Evolutionary conservation across 1,139 yeast genomes (phyloP), one percentile per base, ranked within the genome.

Genomic region (Zygoascus meyerae): DNA sequence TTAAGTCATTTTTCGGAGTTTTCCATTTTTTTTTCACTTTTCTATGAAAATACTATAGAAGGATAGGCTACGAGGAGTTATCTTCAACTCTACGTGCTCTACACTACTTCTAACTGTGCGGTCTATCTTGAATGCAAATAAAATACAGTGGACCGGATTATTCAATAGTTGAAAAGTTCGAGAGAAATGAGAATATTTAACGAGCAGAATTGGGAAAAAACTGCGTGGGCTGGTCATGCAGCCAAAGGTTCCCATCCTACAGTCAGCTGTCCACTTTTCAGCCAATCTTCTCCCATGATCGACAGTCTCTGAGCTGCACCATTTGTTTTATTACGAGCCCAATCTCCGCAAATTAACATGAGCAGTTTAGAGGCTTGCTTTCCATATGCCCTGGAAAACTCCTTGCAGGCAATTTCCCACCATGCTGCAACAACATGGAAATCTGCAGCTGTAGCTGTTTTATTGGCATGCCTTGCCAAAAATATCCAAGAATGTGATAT

Each of bases 401-500:
- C 70, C 11, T 56, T 56, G 0, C 86, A 92, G 39, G 84, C 74
- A 5, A 90, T 80, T 54, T 94, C 98, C 95, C 97, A 87, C 96
- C 97, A 90, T 37, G 85, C 78, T 1, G 89, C 81, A 6, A 82
- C 74, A 1, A 85, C 76, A 0, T 81, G 72, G 61, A 75, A 90
- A 61, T 89, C 95, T 0, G 84, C 77, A 54, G 87, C 83, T 0
- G 66, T 65, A 4, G 59, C 34, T 2, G 78, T 73, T 1, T 76
- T 71, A 63, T 92, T 90, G 37, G 83, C 69, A 49, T 79, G 66
- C 42, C 97, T 72, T 0, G 96, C 83, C 29, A 84, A 57, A 62
- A 86, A 76, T 30, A 61, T 69, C 98, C 98, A 92, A 7, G 75
- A 66, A 43, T 73, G 63, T 0, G 71, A 57, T 6, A 78, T 60